A percentile compares a stretch with the other conserved stretches of the same genome.
These are phyloP conservation scores for Claviceps pusilla DNA, from an alignment of 2,329 filamentous ascomycete species.

Conservation along the genomic window DNA sequence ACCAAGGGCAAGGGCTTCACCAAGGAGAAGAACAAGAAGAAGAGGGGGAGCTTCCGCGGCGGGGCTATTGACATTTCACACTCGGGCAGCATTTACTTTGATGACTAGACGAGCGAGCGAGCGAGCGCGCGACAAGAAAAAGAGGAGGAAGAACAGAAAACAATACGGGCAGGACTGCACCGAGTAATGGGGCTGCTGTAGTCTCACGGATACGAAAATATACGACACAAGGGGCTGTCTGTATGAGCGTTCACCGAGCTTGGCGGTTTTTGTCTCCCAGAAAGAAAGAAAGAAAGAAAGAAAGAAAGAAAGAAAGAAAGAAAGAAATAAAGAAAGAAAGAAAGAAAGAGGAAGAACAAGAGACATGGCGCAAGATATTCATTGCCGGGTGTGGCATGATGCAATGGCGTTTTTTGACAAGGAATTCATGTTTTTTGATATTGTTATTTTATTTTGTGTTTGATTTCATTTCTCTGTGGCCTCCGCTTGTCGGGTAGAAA, in stretches of 20 bases:
- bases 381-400: neutral
- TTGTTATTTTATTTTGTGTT: too few species aligned
- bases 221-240: too few species aligned
- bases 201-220: too few species aligned
- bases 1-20: conserved; percentile 96
- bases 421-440: too few species aligned
- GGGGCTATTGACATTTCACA: conserved; percentile 71
- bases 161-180: too few species aligned
- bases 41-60: conserved; percentile 77
- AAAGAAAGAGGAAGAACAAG: neutral
- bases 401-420: neutral
- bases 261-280: too few species aligned
- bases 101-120: conserved; percentile 43
- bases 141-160: neutral
- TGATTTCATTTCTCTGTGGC: too few species aligned
- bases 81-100: conserved; percentile 85
- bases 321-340: too few species aligned
- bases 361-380: neutral
- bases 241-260: too few species aligned
- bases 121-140: neutral
- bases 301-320: too few species aligned
- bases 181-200: too few species aligned
- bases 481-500: neutral
- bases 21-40: conserved; percentile 99
- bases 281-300: too few species aligned